These are phyloP conservation scores for Plantago rigida DNA, from an alignment of 305 asterid species.

Conservation along the genomic window DNA sequence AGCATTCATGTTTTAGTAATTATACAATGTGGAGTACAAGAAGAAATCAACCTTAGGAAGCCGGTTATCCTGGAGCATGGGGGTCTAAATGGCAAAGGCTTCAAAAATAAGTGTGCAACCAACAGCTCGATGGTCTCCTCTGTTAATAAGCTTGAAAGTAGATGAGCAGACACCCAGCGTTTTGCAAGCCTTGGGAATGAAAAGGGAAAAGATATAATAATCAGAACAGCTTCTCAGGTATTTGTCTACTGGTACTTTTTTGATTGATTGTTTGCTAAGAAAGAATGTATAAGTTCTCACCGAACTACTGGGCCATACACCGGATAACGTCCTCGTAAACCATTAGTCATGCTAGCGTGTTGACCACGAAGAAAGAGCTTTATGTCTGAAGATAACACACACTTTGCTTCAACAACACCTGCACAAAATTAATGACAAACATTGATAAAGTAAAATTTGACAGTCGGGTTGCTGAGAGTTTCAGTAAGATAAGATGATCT, in stretches of 20 bases:
- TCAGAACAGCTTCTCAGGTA: slow-evolving; percentile 15
- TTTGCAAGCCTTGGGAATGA: slow-evolving; percentile 62
- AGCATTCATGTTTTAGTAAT: neutral
- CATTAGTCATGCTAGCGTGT: slow-evolving; percentile 87
- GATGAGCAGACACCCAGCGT: slow-evolving; percentile 95
- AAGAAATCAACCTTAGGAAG: slow-evolving; percentile 55
- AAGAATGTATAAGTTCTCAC: slow-evolving; percentile 35
- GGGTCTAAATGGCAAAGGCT: slow-evolving; percentile 66
- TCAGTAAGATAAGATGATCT: slow-evolving; percentile 21
- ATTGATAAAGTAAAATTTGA: slow-evolving; percentile 3
- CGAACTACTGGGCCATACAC: slow-evolving; percentile 74
- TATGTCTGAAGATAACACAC: slow-evolving; percentile 58
- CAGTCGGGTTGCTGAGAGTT: slow-evolving; percentile 8
- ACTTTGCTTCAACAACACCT: slow-evolving; percentile 55
- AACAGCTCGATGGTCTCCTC: slow-evolving; percentile 90
- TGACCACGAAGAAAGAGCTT: slow-evolving; percentile 60
- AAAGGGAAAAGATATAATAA: slow-evolving; percentile 4
- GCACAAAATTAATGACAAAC: slow-evolving; percentile 10
- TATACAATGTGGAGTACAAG: slow-evolving; percentile 3
- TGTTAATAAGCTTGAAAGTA: slow-evolving; percentile 57
- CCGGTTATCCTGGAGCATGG: slow-evolving; percentile 84
- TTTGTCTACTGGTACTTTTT: slow-evolving; percentile 4
- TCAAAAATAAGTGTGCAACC: slow-evolving; percentile 79
- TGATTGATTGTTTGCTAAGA: slow-evolving; percentile 2
- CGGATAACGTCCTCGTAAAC: slow-evolving; percentile 79